Base-by-base conservation (phyloP, 2,329 filamentous ascomycete genomes). In the Stagonosporopsis cucurbitacearum region DNA sequence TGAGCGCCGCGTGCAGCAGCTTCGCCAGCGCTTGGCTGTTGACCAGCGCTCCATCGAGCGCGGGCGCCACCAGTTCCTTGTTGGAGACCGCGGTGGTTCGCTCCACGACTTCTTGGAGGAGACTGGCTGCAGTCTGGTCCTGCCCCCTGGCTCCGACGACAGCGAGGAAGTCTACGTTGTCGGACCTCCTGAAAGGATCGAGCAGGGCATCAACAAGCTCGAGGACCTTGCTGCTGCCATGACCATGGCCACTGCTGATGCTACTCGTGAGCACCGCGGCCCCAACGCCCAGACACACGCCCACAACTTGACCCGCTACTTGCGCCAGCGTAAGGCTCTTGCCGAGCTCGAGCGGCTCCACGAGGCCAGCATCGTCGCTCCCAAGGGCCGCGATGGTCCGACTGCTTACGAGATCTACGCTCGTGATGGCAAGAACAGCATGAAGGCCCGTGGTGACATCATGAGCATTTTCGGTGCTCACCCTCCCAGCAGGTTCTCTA, bases 41-140 rank as follows among this genome's bases (percentile, higher is more conserved):
- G 87, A 95, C 65, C 88, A 96, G 75, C 81, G 92, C 37, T 85
- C 89, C 6, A 91, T 98, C 65, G 90, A 94, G 75, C 88, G 89
- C 59, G 92, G 91, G 44, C 88, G 92, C 47, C 95, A 98, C 74
- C 93, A 96, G 74, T 98, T 97, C 80, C 95, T 99, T 70, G 88
- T 96, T 60, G 94, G 94, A 47, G 88, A 94, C 59, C 85, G 88
- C 59, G 92, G 91, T 58, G 84, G 90, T 59, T 87, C 91, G 17
- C 82, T 91, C 30, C 87, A 97, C 54, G 87, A 96, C 41, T 97
- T 99, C 80, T 87, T 97, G 62, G 84, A 88, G 41, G 87, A 96
- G 69, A 98, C 95, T 54, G 94, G 94, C 60, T 99, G 95, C 76
- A 86, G 90, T 39, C 88, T 98, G 57, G 85, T 98, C 54, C 78